Conservation (phyloP, 164 flowering plant species). For the Liriodendron chinense region DNA sequence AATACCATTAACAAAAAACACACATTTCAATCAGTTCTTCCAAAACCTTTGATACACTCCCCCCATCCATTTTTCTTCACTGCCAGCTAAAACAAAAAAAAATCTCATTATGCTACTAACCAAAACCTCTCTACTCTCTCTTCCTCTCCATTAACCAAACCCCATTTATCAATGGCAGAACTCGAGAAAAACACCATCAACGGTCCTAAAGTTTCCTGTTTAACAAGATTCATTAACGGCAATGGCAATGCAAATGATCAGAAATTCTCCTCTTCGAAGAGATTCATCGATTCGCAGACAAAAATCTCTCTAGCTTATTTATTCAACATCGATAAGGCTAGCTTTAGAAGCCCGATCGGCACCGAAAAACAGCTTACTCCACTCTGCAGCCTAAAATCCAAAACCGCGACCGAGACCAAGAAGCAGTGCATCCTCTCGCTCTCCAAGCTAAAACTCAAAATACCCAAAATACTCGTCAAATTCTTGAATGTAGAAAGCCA, state of each 20-base stretch:
- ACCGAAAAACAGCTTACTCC: background rate
- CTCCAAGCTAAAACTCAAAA: background rate
- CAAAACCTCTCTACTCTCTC: no score
- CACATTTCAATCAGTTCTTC: no score
- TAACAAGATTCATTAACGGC: background rate
- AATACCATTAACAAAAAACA: no score
- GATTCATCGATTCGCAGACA: background rate
- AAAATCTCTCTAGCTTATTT: background rate
- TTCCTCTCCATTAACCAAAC: no score
- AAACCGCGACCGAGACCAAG: background rate
- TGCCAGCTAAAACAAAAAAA: no score
- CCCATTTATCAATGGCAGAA: no score
- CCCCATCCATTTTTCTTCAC: no score
- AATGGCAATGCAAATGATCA: background rate
- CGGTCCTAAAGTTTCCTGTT: no score
- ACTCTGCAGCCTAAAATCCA: background rate
- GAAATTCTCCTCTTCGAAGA: background rate
- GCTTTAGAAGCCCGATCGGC: background rate
- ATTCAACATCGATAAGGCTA: background rate
- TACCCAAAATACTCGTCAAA: background rate
- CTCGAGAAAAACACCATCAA: no score
- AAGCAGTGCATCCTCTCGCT: background rate
- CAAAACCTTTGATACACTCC: no score
- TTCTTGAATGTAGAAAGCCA: background rate
- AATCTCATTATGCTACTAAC: no score